Conservation (phyloP, 2,329 filamentous ascomycete species). For the Alternaria brassicicola region DNA sequence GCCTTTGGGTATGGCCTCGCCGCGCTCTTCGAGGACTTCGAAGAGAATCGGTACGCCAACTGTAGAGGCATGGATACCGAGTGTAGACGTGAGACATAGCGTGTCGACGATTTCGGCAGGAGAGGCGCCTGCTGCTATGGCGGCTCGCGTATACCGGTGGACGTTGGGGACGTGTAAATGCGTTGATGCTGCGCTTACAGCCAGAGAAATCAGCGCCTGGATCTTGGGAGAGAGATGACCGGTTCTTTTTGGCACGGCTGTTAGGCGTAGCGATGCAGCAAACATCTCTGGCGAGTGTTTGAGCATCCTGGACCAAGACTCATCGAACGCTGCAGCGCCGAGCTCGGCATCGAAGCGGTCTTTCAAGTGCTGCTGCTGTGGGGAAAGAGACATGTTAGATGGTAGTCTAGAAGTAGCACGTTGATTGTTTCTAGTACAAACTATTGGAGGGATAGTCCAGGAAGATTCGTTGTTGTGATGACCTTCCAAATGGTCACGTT, state of each 20-base stretch:
- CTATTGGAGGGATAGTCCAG: background rate
- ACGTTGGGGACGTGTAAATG: constrained; percentile 55
- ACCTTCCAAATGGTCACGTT: background rate
- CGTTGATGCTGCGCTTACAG: constrained; percentile 53
- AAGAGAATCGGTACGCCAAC: constrained; percentile 55
- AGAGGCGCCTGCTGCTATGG: constrained; percentile 50
- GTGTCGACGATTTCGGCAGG: constrained; percentile 55
- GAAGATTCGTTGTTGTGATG: background rate
- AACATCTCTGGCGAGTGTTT: constrained; percentile 40
- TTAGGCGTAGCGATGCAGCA: constrained; percentile 33
- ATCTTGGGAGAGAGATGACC: constrained; percentile 50
- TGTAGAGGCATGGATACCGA: constrained; percentile 57
- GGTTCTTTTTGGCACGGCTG: constrained; percentile 38
- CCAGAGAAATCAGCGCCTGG: constrained; percentile 53
- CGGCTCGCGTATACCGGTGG: constrained; percentile 49
- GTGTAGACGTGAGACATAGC: constrained; percentile 52
- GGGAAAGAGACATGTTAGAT: constrained; percentile 24
- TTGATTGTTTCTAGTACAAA: background rate
- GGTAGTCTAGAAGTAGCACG: too few species aligned
- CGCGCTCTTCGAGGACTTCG: constrained; percentile 55
- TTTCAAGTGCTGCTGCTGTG: constrained; percentile 32
- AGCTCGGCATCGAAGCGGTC: constrained; percentile 30
- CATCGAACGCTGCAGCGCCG: constrained; percentile 31
- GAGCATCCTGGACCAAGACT: constrained; percentile 37
- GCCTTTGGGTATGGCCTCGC: constrained; percentile 36